phyloP scores from a whole-genome alignment of 768 basidiomycete genomes.

The Termitomyces sp. region DNA sequence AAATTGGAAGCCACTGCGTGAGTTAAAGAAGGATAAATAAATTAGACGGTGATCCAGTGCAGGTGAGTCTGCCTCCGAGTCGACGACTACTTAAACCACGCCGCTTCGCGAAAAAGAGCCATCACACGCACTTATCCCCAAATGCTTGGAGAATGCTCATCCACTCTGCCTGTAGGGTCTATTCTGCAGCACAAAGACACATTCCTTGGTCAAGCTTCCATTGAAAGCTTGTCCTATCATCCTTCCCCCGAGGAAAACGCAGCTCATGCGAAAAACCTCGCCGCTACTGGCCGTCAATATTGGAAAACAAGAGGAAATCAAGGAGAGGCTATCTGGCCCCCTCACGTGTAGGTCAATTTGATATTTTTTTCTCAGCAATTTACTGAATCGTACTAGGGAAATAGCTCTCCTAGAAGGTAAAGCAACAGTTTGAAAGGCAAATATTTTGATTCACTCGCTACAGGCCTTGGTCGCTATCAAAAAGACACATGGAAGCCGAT shows the following conservation, averaged over 20 bases:
- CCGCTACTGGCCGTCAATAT: conserved; percentile 43
- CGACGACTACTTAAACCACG: too few species aligned
- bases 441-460: not conserved
- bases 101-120: too few species aligned
- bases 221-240: conserved; percentile 38
- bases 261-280: conserved; percentile 28
- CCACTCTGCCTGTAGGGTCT: not conserved
- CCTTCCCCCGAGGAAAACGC: conserved; percentile 33
- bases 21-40: conserved; percentile 1
- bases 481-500: conserved; percentile 46
- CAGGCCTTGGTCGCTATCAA: conserved; percentile 48
- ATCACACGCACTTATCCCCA: too few species aligned
- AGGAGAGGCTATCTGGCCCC: conserved; percentile 57
- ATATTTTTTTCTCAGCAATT: not conserved
- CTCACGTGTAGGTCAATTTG: conserved; percentile 31
- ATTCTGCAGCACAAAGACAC: conserved; percentile 17
- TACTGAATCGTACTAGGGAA: conserved; percentile 26
- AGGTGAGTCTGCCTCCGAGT: not conserved
- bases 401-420: conserved; percentile 52
- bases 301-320: conserved; percentile 52
- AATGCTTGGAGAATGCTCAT: not conserved
- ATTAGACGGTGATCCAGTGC: not conserved
- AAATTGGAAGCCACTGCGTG: not conserved
- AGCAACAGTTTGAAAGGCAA: not conserved
- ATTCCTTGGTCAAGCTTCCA: conserved; percentile 32